Evolutionary conservation across 1,284 basidiomycete species (phyloP).

Genomic region (Ustilago crameri): DNA sequence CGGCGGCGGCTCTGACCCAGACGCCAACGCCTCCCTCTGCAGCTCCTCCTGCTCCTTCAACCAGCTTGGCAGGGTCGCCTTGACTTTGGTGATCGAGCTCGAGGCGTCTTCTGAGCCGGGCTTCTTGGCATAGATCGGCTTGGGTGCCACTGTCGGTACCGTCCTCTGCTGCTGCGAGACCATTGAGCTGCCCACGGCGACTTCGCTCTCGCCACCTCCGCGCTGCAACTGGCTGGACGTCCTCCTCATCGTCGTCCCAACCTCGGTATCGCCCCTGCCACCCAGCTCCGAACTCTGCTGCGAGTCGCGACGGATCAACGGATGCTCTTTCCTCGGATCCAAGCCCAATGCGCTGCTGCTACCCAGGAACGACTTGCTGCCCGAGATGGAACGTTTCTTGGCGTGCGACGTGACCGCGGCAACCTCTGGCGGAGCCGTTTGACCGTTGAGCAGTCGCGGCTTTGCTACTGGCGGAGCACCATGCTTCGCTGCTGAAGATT

Average conservation of each 20-base stretch:
- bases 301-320: constrained; percentile 40
- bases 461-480: constrained; percentile 35
- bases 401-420: constrained; percentile 31
- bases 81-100: constrained; percentile 37
- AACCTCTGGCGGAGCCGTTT: constrained; percentile 53
- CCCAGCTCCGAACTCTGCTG: constrained; percentile 40
- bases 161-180: constrained; percentile 25
- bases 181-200: constrained; percentile 30
- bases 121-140: constrained; percentile 56
- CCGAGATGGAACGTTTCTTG: constrained; percentile 54
- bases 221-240: constrained; percentile 39
- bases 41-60: constrained; percentile 66
- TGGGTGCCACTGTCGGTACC: constrained; percentile 56
- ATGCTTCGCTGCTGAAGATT: constrained; percentile 51
- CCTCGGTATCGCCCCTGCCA: constrained; percentile 30
- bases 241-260: constrained; percentile 18
- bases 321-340: constrained; percentile 27
- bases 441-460: constrained; percentile 57
- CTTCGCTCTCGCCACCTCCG: constrained; percentile 26
- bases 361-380: constrained; percentile 41
- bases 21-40: constrained; percentile 51
- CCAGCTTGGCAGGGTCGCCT: constrained; percentile 61
- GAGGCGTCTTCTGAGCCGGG: constrained; percentile 17
- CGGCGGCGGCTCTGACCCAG: constrained; percentile 52
- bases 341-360: constrained; percentile 22